Base-by-base conservation (phyloP, 1,139 yeast genomes). In the Geotrichum bryndzae region DNA sequence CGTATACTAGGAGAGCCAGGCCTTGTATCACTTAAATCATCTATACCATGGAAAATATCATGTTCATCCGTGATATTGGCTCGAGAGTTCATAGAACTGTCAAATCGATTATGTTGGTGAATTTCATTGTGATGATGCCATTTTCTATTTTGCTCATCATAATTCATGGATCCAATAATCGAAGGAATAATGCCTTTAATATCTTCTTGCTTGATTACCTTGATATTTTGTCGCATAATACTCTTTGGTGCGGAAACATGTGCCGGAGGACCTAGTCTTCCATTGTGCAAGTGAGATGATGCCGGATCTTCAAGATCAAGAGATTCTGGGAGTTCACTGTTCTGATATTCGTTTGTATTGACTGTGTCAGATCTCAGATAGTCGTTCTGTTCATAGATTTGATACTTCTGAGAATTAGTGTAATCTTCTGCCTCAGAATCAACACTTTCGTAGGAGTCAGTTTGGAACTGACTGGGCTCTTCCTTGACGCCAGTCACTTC, bases 1-100 rank as follows among this genome's bases (percentile, higher is more conserved):
- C 48, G 18, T 15, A 41, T 41, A n/a, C 48, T 41, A 18, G 48
- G 23, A 41, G 48, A 41, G 5, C 18, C 48, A 18, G 48, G 48
- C 22, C 48, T 41, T 1, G 58, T 53, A 25, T 58, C 61, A 29
- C 61, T 58, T 7, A 59, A 52, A 54, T 61, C 64, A 31, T 61
- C 62, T 45, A 61, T 59, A 18, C 61, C 64, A 2, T 58, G 57
- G 31, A 62, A 62, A 18, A 57, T 54, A 33, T 62, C 64, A 4
- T 41, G 46, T 15, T 61, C 64, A 15, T 53, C 61, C 45, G 54
- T 10, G 48, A 53, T 31, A 13, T 58, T 23, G 8, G 52, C 10
- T 25, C 25, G 50, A 6, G 46, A 46, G 25, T 53, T 23, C n/a
- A 29, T 6, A 2, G 41, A 38, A n/a, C 25, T 10, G 13, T 22